Percentiles rank a stretch among this genome's conserved stretches.
Evolutionary conservation across 768 basidiomycete genomes (phyloP).

Genomic region (Ramaria sp.): DNA sequence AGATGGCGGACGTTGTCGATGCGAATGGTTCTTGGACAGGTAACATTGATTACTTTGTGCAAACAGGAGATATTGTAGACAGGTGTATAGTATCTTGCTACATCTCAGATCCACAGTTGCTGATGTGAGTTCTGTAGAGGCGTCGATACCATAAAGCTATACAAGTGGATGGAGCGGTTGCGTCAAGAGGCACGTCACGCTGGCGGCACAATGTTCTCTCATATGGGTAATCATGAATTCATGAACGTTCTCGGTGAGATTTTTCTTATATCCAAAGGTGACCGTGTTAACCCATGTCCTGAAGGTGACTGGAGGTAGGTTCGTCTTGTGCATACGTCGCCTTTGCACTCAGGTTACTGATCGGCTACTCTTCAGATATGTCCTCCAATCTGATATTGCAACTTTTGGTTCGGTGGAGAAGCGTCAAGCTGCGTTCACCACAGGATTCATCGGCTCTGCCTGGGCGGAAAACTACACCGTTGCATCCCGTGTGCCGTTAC

Average conservation of each 20-base stretch:
- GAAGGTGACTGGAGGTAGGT: conserved; percentile 77
- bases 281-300: conserved; percentile 12
- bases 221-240: conserved; percentile 93
- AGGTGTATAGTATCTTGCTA: conserved; percentile 34
- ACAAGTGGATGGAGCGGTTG: conserved; percentile 73
- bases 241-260: conserved; percentile 77
- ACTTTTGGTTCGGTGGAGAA: conserved; percentile 66
- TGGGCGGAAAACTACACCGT: conserved; percentile 85
- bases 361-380: conserved; percentile 47
- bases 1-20: conserved; percentile 71
- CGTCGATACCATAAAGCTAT: conserved; percentile 81
- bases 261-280: conserved; percentile 1
- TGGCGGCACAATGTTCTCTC: conserved; percentile 65
- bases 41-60: conserved; percentile 75
- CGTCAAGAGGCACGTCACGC: conserved; percentile 56
- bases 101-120: background rate
- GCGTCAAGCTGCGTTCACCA: conserved; percentile 60
- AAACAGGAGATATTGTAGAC: conserved; percentile 95
- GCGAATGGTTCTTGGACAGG: conserved; percentile 71
- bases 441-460: conserved; percentile 63
- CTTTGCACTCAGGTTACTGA: background rate
- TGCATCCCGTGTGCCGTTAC: conserved; percentile 71
- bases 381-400: conserved; percentile 67
- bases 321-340: background rate
- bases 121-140: conserved; percentile 37